phyloP scores from a whole-genome alignment of 1,139 yeast genomes.

The Arxiozyma heterogenica region DNA sequence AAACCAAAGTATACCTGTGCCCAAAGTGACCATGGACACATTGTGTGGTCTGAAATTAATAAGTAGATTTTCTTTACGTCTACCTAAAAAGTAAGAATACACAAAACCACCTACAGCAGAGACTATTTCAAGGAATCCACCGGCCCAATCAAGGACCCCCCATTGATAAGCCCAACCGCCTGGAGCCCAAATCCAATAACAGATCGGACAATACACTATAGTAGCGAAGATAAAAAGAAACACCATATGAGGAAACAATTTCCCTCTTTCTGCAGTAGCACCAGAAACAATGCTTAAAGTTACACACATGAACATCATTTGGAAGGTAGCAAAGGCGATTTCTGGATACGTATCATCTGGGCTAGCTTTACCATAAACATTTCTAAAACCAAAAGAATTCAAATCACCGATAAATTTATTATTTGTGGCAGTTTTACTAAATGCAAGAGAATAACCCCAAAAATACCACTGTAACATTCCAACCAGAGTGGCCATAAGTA shows the following conservation, averaged over 20 bases:
- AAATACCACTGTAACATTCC: conserved; percentile 91
- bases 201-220: conserved; percentile 83
- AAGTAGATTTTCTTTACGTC: conserved; percentile 73
- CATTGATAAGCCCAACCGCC: conserved; percentile 90
- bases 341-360: conserved; percentile 54
- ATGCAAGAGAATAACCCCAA: conserved; percentile 94
- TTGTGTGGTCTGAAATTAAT: conserved; percentile 92
- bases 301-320: conserved; percentile 84
- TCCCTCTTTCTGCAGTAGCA: conserved; percentile 90
- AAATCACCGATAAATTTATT: conserved; percentile 84
- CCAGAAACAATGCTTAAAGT: conserved; percentile 89
- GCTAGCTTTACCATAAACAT: conserved; percentile 46
- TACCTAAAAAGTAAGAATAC: conserved; percentile 72
- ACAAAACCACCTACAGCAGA: conserved; percentile 89
- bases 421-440: conserved; percentile 54
- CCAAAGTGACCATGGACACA: conserved; percentile 75
- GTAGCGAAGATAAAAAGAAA: conserved; percentile 86
- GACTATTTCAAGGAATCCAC: conserved; percentile 92
- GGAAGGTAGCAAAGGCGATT: conserved; percentile 75
- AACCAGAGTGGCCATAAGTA: conserved; percentile 65
- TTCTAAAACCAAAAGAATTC: conserved; percentile 69
- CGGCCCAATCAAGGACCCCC: conserved; percentile 94
- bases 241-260: conserved; percentile 75
- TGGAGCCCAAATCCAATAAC: conserved; percentile 89
- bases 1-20: conserved; percentile 60